A percentile compares a stretch with the other conserved stretches of the same genome.
These are phyloP conservation scores for Russula sp. DNA, from an alignment of 768 basidiomycete species.

Conservation along the genomic window DNA sequence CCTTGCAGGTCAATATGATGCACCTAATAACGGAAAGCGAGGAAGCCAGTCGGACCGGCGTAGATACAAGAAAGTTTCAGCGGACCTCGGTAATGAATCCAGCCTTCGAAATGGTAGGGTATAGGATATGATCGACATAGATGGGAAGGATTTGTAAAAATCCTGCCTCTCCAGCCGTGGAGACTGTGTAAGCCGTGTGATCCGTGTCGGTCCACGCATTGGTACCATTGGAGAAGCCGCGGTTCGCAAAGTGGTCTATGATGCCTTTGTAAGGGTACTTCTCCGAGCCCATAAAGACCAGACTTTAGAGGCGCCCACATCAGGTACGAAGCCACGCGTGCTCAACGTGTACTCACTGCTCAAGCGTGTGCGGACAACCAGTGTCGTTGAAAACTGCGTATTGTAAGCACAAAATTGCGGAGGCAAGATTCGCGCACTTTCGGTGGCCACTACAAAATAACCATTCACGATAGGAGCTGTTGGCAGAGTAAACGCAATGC, in stretches of 20 bases:
- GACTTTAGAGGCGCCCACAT: slow-evolving; percentile 33
- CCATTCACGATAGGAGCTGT: slow-evolving; percentile 84
- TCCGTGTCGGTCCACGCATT: slow-evolving; percentile 98
- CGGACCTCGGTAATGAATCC: slow-evolving; percentile 60
- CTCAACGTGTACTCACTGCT: slow-evolving; percentile 59
- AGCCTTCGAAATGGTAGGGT: slow-evolving; percentile 87
- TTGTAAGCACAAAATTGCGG: neutral
- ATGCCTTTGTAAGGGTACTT: slow-evolving; percentile 96
- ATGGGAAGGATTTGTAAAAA: slow-evolving; percentile 80
- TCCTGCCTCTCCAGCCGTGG: slow-evolving; percentile 92
- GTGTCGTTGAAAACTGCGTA: slow-evolving; percentile 81
- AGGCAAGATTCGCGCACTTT: slow-evolving; percentile 49
- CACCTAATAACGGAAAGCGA: slow-evolving; percentile 42
- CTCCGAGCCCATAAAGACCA: slow-evolving; percentile 94
- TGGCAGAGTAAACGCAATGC: slow-evolving; percentile 1
- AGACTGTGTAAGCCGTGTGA: slow-evolving; percentile 92
- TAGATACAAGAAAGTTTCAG: neutral
- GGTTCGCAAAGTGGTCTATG: slow-evolving; percentile 89
- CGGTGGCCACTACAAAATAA: slow-evolving; percentile 84
- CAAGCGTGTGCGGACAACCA: slow-evolving; percentile 93
- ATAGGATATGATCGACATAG: slow-evolving; percentile 93
- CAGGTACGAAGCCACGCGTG: neutral
- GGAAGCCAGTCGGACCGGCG: slow-evolving; percentile 1
- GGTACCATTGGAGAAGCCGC: slow-evolving; percentile 84
- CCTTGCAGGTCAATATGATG: slow-evolving; percentile 90